Evolutionary conservation across 2,329 filamentous ascomycete genomes (phyloP).

Genomic region (Diaporthe capsici): DNA sequence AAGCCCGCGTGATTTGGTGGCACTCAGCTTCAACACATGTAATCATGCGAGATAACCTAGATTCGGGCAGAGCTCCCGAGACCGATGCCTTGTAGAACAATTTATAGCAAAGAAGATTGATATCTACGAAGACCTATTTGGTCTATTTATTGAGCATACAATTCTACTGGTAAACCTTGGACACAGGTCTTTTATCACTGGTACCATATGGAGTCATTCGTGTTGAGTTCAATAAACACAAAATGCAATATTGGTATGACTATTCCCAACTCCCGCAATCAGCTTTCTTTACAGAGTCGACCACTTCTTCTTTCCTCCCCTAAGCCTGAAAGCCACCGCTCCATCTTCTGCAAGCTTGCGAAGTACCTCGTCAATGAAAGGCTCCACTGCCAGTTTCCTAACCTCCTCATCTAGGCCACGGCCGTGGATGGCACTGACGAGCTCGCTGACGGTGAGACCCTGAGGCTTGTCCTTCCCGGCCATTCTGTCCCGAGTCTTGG

Average conservation of each 20-base stretch:
- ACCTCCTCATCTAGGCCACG: conserved; percentile 52
- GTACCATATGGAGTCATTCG: neutral
- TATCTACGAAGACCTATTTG: neutral
- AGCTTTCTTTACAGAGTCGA: conserved; percentile 43
- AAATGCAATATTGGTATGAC: neutral
- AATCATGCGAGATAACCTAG: too few species aligned
- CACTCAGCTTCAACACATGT: too few species aligned
- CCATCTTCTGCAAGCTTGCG: conserved; percentile 59
- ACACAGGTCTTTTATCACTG: too few species aligned
- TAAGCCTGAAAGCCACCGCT: conserved; percentile 57
- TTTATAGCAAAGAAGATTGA: too few species aligned
- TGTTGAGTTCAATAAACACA: neutral
- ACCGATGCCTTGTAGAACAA: too few species aligned
- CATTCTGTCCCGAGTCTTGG: conserved; percentile 44
- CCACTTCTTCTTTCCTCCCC: conserved; percentile 55
- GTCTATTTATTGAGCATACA: too few species aligned
- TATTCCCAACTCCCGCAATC: neutral
- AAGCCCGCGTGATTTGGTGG: too few species aligned
- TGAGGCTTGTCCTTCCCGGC: conserved; percentile 43
- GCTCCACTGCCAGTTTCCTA: conserved; percentile 55
- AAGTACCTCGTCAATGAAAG: conserved; percentile 59
- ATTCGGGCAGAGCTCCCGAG: too few species aligned
- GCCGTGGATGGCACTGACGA: conserved; percentile 61
- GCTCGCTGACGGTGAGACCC: conserved; percentile 54
- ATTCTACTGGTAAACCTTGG: too few species aligned